Conservation (phyloP, 108 stramenopile genomes). For the Parietichytrium sp. region DNA sequence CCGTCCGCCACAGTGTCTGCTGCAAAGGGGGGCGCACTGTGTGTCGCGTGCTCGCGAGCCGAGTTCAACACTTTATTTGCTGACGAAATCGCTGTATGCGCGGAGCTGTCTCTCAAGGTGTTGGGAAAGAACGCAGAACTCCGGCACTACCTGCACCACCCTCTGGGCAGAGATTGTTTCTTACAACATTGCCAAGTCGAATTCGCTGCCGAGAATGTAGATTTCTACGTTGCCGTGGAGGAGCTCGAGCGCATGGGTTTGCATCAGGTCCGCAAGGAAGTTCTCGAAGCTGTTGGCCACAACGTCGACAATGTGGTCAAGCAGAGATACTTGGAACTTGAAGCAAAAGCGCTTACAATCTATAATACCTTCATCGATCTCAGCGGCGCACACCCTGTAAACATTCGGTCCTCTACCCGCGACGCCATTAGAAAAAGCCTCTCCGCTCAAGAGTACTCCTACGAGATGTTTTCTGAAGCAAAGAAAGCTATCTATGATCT, state of each 20-base stretch:
- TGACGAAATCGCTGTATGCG: not conserved
- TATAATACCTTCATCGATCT: not conserved
- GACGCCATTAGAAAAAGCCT: not conserved
- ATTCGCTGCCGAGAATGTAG: not conserved
- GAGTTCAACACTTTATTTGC: not conserved
- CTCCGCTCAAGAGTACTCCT: not conserved
- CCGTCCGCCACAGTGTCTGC: conserved; percentile 11
- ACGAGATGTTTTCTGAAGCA: conserved; percentile 11
- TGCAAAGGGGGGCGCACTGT: not conserved
- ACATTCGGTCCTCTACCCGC: too few species aligned
- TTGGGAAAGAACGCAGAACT: not conserved
- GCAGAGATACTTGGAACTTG: not conserved
- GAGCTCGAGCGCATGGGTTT: conserved; percentile 9
- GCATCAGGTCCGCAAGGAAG: not conserved
- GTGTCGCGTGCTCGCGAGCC: not conserved
- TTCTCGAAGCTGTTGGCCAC: not conserved
- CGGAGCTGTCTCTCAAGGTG: conserved; percentile 1
- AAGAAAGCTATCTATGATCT: not conserved
- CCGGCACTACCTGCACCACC: not conserved
- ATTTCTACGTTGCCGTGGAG: conserved; percentile 23
- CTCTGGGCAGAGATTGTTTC: not conserved
- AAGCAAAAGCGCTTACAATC: not conserved
- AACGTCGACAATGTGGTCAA: not conserved
- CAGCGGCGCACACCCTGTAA: not conserved
- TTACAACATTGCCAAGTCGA: conserved; percentile 11